Percentiles rank a stretch among this genome's conserved stretches.
These are phyloP conservation scores for Wickerhamiella bombiphila DNA, from an alignment of 805 yeast genomes.

Conservation along the genomic window DNA sequence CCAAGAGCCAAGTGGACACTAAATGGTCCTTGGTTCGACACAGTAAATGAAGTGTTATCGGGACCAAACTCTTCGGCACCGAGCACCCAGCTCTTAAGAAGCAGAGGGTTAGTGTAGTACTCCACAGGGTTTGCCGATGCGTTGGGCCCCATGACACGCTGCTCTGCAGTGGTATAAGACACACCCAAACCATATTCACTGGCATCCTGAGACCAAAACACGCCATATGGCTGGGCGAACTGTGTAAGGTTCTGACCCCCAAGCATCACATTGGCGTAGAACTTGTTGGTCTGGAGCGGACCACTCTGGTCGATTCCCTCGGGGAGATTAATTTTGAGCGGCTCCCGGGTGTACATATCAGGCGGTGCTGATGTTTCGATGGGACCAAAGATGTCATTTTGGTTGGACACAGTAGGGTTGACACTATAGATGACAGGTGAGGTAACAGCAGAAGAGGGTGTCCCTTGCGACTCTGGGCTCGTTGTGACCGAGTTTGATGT, in stretches of 20 bases:
- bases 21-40: conserved; percentile 35
- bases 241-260: conserved; percentile 39
- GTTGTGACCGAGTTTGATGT: conserved; percentile 1
- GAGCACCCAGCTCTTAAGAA: conserved; percentile 37
- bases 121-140: conserved; percentile 27
- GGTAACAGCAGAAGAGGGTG: conserved; percentile 10
- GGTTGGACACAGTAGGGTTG: too few relatives aligned
- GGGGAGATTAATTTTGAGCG: conserved; percentile 34
- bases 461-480: conserved; percentile 2
- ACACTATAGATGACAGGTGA: conserved; percentile 17
- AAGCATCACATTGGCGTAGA: conserved; percentile 50
- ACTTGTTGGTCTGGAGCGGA: conserved; percentile 59
- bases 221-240: conserved; percentile 53
- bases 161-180: conserved; percentile 36
- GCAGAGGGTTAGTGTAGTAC: conserved; percentile 41
- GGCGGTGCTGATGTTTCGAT: conserved; percentile 35
- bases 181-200: conserved; percentile 45
- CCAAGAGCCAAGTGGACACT: conserved; percentile 33
- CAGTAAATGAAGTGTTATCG: conserved; percentile 25
- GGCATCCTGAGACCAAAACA: conserved; percentile 36
- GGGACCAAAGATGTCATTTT: conserved; percentile 35
- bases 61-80: conserved; percentile 35
- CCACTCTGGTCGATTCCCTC: conserved; percentile 32
- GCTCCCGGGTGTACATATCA: conserved; percentile 32
- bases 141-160: conserved; percentile 32